Evolutionary conservation across 192 early-diverging fungal species (phyloP).

Genomic region (Linderina pennispora): DNA sequence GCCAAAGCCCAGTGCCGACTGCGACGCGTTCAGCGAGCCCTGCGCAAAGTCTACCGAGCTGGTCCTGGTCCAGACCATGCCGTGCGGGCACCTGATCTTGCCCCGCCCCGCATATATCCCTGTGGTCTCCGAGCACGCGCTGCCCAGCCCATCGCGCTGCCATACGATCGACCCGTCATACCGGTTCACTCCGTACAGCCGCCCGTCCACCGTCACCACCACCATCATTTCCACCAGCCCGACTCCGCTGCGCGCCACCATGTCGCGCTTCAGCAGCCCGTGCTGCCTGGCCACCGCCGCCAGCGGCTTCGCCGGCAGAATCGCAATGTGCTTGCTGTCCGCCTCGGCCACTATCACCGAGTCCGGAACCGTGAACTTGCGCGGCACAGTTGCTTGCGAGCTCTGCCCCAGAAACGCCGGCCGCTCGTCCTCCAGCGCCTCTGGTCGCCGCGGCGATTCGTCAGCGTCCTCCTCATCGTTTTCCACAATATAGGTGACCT

Average conservation of each 20-base stretch:
- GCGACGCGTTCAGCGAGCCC: too few species aligned
- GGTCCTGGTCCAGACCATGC: conserved; percentile 34
- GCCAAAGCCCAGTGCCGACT: too few species aligned
- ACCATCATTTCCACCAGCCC: conserved; percentile 36
- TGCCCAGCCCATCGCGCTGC: conserved; percentile 25
- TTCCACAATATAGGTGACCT: too few species aligned
- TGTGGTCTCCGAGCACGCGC: conserved; percentile 2
- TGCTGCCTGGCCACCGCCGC: conserved; percentile 16
- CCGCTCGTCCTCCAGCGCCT: conserved; percentile 1
- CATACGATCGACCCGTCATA: conserved; percentile 37
- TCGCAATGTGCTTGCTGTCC: conserved; percentile 28
- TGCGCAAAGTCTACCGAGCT: neutral
- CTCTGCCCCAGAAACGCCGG: conserved; percentile 23
- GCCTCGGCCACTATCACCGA: conserved; percentile 40
- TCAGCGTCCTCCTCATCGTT: too few species aligned
- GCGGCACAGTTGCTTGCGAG: conserved; percentile 26
- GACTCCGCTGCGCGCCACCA: conserved; percentile 25
- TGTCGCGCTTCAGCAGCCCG: conserved; percentile 25
- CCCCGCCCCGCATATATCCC: neutral
- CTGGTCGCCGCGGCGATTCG: too few species aligned
- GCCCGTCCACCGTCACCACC: conserved; percentile 40
- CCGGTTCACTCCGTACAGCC: conserved; percentile 39
- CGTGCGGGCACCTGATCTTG: conserved; percentile 9
- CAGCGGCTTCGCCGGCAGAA: conserved; percentile 34
- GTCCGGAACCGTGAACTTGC: conserved; percentile 44